A percentile compares a stretch with the other conserved stretches of the same genome.
These are phyloP conservation scores for Prasinococcaceae sp. DNA, from an alignment of 139 green algal genomes.

Conservation along the genomic window DNA sequence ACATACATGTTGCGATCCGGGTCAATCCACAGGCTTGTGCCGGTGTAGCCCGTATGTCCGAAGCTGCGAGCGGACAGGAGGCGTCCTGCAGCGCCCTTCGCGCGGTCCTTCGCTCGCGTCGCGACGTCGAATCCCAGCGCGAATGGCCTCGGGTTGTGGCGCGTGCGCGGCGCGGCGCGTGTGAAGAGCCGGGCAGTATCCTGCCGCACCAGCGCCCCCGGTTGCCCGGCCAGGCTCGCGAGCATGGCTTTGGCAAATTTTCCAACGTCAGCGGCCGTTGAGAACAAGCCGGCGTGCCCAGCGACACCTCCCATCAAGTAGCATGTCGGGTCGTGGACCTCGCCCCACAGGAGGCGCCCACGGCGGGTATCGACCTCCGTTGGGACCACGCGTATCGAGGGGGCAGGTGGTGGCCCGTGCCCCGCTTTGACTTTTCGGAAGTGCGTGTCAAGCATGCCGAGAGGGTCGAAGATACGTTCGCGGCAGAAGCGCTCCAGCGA, in stretches of 20 bases:
- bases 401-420: slow-evolving; percentile 7
- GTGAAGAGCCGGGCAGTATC: slow-evolving; percentile 21
- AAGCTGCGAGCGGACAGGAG: slow-evolving; percentile 18
- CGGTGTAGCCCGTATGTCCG: slow-evolving; percentile 30
- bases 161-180: background rate
- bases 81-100: slow-evolving; percentile 7
- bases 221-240: background rate
- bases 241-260: background rate
- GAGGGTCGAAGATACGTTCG: background rate
- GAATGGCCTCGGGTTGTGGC: slow-evolving; percentile 17
- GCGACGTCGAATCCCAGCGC: slow-evolving; percentile 20
- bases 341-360: slow-evolving; percentile 25
- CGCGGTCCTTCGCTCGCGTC: too few species aligned
- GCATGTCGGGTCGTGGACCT: slow-evolving; percentile 30
- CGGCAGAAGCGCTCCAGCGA: slow-evolving; percentile 18
- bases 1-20: slow-evolving; percentile 27
- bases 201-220: slow-evolving; percentile 15
- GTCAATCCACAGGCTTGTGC: slow-evolving; percentile 31
- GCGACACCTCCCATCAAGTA: slow-evolving; percentile 25
- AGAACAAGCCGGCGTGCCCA: slow-evolving; percentile 28
- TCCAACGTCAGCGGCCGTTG: slow-evolving; percentile 14
- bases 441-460: slow-evolving; percentile 11
- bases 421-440: slow-evolving; percentile 10
- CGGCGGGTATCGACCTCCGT: slow-evolving; percentile 27
- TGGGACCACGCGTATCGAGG: slow-evolving; percentile 20